Evolutionary conservation across 345 rosid species (phyloP), one percentile per base, ranked within the genome.

Genomic region (Acer yangbiense): DNA sequence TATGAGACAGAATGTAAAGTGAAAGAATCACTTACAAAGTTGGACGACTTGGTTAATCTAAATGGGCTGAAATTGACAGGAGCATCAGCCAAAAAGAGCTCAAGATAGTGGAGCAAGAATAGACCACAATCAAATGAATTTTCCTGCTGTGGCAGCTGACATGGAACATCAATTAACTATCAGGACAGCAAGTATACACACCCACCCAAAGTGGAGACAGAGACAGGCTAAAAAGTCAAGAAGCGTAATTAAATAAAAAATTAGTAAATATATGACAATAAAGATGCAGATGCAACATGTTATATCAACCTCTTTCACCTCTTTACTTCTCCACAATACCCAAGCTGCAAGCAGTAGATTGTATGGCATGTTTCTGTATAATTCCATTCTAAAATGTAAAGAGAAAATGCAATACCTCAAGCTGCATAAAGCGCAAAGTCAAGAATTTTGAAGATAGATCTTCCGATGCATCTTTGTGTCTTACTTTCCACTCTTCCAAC

Each of bases 91-190:
- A 96, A 87, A 89, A 96, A 96, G 60, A 89, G 89, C 90, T 96
- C 99, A 78, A 94, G 85, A 84, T 94, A 93, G 81, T 96, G 99
- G 27, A 96, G 95, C 84, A 96, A 90, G 86, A 96, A 96, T 72
- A 96, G 86, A 73, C 99, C 98, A 52, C 99, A 96, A 80, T 96
- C 99, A 87, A 79, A 96, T 54, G 91, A 92, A 84, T 96, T 96
- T 78, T 96, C 98, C 85, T 96, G 99, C 88, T 96, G 99, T 44
- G 99, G 99, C 82, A 96, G 87, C 99, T 96, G 90, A 73, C 27
- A 84, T 41, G 83, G 75, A 78, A 77, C 77, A 76, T 66, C 65
- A 72, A 71, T 50, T 69, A 69, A 72, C 75, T 18, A 79, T 90
- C 84, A 88, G 83, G 71, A 77, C 57, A 76, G 21, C 16, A 63